Evolutionary conservation across 352 stramenopile genomes (phyloP).

Genomic region (Phytophthora meadii): DNA sequence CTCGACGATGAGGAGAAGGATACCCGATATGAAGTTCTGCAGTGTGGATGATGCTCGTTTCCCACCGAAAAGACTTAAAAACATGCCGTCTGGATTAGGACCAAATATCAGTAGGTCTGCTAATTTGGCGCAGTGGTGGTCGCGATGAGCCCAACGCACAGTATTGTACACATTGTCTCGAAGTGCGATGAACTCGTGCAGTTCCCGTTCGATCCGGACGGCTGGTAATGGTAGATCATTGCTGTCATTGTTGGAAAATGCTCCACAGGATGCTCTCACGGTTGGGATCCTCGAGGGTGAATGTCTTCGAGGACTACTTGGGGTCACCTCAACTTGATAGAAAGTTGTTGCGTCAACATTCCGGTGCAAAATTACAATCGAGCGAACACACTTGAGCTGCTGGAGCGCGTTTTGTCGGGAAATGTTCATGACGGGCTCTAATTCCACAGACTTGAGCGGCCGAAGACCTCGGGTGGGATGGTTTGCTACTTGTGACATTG

Average conservation of each 20-base stretch:
- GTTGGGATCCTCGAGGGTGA: conserved; percentile 1
- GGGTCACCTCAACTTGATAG: not conserved
- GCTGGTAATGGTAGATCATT: not conserved
- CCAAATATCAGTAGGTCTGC: conserved; percentile 1
- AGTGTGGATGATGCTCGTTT: conserved; percentile 1
- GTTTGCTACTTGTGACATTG: not conserved
- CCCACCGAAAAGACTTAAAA: not conserved
- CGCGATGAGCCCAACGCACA: conserved; percentile 2
- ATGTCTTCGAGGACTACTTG: not conserved
- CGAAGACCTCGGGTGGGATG: not conserved
- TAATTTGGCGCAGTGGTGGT: conserved; percentile 4
- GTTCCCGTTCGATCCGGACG: conserved; percentile 48
- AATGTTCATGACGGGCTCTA: not conserved
- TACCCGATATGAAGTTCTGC: not conserved
- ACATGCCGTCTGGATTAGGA: not conserved
- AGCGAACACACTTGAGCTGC: not conserved
- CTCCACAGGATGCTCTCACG: not conserved
- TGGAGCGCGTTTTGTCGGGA: not conserved
- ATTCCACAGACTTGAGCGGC: conserved; percentile 1
- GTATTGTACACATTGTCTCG: conserved; percentile 71
- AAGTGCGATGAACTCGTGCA: conserved; percentile 84
- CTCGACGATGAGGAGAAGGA: conserved; percentile 1
- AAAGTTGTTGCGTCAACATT: not conserved
- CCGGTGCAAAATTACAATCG: not conserved
- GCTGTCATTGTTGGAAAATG: not conserved